Evolutionary conservation across 495 filamentous ascomycete species (phyloP), one percentile per base, ranked within the genome.

Genomic region (Aspergillus olivimuriae): DNA sequence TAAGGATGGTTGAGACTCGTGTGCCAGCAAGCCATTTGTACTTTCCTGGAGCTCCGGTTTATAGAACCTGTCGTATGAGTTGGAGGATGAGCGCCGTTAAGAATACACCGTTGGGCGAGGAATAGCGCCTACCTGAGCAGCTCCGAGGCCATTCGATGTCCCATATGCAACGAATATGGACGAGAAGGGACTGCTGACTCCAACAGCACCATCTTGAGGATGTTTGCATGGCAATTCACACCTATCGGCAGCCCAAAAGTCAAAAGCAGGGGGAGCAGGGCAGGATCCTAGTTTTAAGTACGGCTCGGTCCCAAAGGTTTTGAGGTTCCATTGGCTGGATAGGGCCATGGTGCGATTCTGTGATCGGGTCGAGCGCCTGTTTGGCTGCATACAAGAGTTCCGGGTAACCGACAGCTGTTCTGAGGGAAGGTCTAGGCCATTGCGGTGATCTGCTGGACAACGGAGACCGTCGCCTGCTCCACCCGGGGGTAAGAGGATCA

Each of bases 141-240:
- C 8, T 53, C 51, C 17, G 42, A 30, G 17, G 39, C 24, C 50
- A 53, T 53, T 34, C 18, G 38, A 26, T 35, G 41, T 22, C 22
- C 26, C 14, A 18, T 4, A 20, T 39, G 32, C 36, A 32, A 17
- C 49, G 18, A 23, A 36, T n/a, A 16, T 7, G 36, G 21, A 22
- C 16, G 42, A 45, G 41, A 37, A 15, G 33, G n/a, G 8, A 23
- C 28, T 40, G 49, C 40, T 38, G 44, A 28, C 28, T 37, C 34
- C 49, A 47, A 47, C 40, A 37, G 28, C 18, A 39, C 44, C 49
- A 44, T 47, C 18, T 23, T 38, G 36, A n/a, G n/a, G n/a, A 33
- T 21, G 31, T 6, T 20, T 18, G 26, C 46, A 43, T 53, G 18
- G 46, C 46, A 53, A 43, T 18, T 38, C 43, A 38, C 24, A 28